These are phyloP conservation scores for Veloboletus limbatus DNA, from an alignment of 1,284 basidiomycete species.

Conservation along the genomic window DNA sequence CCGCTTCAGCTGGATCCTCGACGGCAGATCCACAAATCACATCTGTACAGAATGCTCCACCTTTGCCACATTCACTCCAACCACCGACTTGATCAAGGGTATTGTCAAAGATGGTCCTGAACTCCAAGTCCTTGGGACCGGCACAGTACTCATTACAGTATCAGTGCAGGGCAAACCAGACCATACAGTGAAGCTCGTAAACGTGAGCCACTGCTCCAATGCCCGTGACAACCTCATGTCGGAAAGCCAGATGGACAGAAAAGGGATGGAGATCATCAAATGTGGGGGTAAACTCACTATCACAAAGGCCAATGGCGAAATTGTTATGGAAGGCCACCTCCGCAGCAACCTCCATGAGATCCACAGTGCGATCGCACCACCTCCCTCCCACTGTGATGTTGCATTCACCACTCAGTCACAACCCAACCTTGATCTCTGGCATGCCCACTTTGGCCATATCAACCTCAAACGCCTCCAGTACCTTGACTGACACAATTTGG, in stretches of 20 bases:
- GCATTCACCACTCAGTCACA: background rate
- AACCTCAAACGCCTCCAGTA: conserved; percentile 9
- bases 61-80: conserved; percentile 10
- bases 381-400: background rate
- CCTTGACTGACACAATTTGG: conserved; percentile 5
- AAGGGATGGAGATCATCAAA: background rate
- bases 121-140: conserved; percentile 1
- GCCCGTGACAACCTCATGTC: conserved; percentile 12
- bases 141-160: conserved; percentile 3
- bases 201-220: conserved; percentile 16
- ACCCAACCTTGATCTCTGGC: conserved; percentile 14
- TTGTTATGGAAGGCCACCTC: background rate
- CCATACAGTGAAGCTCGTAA: conserved; percentile 6
- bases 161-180: conserved; percentile 1
- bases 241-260: conserved; percentile 9
- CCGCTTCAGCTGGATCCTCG: conserved; percentile 12
- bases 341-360: background rate
- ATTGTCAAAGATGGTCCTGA: conserved; percentile 10
- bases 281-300: background rate
- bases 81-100: conserved; percentile 5
- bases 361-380: background rate
- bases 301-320: background rate
- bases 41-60: conserved; percentile 7
- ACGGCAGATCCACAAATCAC: conserved; percentile 8
- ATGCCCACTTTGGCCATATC: conserved; percentile 9